Evolutionary conservation across 139 green algal genomes (phyloP), one percentile per base, ranked within the genome.

Genomic region (Coelastrella sp.): DNA sequence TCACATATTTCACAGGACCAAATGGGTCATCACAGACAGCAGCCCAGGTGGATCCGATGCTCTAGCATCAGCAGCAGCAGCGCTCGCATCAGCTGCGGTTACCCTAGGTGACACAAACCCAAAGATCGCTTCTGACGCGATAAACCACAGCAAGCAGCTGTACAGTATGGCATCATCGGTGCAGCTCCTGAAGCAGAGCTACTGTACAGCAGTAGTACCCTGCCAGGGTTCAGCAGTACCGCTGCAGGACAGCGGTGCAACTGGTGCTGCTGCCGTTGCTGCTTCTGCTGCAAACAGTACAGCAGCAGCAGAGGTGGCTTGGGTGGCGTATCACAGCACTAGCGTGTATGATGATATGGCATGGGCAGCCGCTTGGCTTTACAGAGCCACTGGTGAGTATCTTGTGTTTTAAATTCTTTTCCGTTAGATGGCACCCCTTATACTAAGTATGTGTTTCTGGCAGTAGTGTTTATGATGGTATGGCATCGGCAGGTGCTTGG

Each of bases 271-370:
- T 78, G 73, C 73, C 3, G 73, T 47, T 47, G 32, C 32, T 47
- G 32, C 32, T n/a, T n/a, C n/a, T 47, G 32, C 32, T 47, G 32
- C 32, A 17, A 11, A 20, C 73, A 20, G 73, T 47, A 47, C 73
- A 54, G 76, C 57, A 32, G 78, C 11, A 68, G 78, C 78, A 16
- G 56, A 22, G 19, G 78, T 84, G 17, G 22, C 14, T 56, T 84
- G 78, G 78, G 78, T 68, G 78, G 54, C 56, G 16, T 84, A 84
- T 20, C 78, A 8, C 0, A 87, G 82, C 82, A 87, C 23, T 47
- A 87, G 82, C 59, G 59, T 14, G 0, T 77, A 64, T 64, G 82
- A 87, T 76, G 82, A 87, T n/a, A 7, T 87, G 82, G 82, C 82
- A 17, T 87, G 82, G 82, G 82, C 60, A 17, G 82, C 16, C 6